Conservation (phyloP, 768 basidiomycete genomes). For the Boletales sp. region DNA sequence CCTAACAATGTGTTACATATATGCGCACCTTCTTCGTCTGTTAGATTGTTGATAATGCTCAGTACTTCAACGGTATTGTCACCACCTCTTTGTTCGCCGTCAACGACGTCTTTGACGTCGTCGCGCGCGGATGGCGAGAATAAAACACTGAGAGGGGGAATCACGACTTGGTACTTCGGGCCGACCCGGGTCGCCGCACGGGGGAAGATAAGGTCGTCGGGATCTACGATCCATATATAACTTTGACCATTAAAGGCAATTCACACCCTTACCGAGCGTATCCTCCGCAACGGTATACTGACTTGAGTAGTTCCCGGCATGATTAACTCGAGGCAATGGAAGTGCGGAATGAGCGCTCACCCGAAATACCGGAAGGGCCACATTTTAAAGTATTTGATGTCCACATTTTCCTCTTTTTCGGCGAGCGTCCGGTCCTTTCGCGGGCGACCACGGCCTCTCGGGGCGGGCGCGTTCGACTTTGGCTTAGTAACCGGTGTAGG, state of each 20-base stretch:
- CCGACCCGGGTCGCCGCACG: slow-evolving; percentile 90
- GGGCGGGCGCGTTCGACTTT: slow-evolving; percentile 71
- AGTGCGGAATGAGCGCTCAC: slow-evolving; percentile 42
- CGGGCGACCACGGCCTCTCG: slow-evolving; percentile 70
- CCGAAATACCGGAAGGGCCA: slow-evolving; percentile 98
- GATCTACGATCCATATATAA: slow-evolving; percentile 55
- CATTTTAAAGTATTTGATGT: slow-evolving; percentile 83
- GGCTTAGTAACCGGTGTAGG: slow-evolving; percentile 50
- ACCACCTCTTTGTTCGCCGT: slow-evolving; percentile 57
- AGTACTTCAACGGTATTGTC: slow-evolving; percentile 73
- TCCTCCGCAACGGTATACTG: slow-evolving; percentile 90
- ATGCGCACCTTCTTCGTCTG: slow-evolving; percentile 62
- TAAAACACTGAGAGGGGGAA: slow-evolving; percentile 37
- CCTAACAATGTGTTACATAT: slow-evolving; percentile 12
- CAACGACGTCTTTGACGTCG: slow-evolving; percentile 7
- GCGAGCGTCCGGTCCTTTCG: slow-evolving; percentile 70
- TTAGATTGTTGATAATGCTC: slow-evolving; percentile 60
- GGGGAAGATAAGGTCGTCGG: slow-evolving; percentile 96
- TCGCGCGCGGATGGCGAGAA: slow-evolving; percentile 34
- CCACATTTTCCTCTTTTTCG: slow-evolving; percentile 72
- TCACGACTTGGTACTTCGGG: slow-evolving; percentile 75
- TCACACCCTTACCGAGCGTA: slow-evolving; percentile 63
- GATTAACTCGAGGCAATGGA: background rate
- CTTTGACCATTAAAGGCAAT: slow-evolving; percentile 11
- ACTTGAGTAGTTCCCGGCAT: slow-evolving; percentile 37